Evolutionary conservation across 257 asterid genomes (phyloP).

Genomic region (Parsonsia alboflavescens): DNA sequence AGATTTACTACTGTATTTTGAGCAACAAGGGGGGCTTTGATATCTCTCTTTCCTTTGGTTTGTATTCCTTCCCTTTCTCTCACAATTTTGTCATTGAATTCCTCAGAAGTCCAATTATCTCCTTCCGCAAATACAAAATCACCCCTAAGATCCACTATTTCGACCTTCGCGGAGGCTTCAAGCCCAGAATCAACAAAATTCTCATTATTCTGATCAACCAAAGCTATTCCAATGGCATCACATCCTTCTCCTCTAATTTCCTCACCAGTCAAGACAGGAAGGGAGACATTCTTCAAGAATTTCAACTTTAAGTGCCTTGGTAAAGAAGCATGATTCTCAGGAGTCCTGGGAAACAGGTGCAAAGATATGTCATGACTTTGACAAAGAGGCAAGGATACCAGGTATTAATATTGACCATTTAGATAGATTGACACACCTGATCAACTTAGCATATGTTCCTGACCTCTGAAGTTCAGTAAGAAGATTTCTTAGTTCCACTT

Average conservation of each 20-base stretch:
- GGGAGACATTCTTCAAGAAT: slow-evolving; percentile 33
- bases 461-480: slow-evolving; percentile 56
- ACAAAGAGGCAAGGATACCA: too few relatives aligned
- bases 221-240: slow-evolving; percentile 25
- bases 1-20: slow-evolving; percentile 21
- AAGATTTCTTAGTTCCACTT: slow-evolving; percentile 75
- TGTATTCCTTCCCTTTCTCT: slow-evolving; percentile 26
- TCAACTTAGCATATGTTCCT: not conserved
- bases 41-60: slow-evolving; percentile 23
- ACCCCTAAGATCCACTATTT: slow-evolving; percentile 33
- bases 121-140: slow-evolving; percentile 17
- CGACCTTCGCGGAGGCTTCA: slow-evolving; percentile 37
- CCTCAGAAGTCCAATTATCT: slow-evolving; percentile 21
- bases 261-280: slow-evolving; percentile 33
- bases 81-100: slow-evolving; percentile 28
- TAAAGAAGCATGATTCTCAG: slow-evolving; percentile 11
- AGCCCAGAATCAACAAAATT: slow-evolving; percentile 23
- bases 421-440: not conserved
- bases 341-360: not conserved
- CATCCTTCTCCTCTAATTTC: slow-evolving; percentile 30
- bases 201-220: slow-evolving; percentile 28
- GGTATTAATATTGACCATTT: not conserved
- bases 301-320: slow-evolving; percentile 32
- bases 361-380: not conserved
- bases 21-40: slow-evolving; percentile 35